Evolutionary conservation across 129 eudicot species (phyloP).

Genomic region (Helianthus annuus): DNA sequence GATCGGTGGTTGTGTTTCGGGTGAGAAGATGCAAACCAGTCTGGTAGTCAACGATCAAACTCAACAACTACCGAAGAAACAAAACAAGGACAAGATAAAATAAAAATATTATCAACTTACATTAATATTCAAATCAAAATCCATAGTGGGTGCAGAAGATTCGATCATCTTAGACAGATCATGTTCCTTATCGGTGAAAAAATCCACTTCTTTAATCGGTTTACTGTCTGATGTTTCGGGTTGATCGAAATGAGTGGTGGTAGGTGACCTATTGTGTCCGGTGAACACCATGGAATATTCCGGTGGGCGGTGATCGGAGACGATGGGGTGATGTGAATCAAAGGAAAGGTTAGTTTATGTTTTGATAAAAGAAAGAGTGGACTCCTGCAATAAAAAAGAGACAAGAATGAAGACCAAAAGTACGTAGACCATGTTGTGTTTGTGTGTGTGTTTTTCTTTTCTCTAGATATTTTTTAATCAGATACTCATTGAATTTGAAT

Average conservation of each 20-base stretch:
- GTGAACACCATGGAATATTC: background rate
- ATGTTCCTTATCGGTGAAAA: slow-evolving; percentile 44
- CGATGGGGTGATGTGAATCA: background rate
- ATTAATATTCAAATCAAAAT: slow-evolving; percentile 39
- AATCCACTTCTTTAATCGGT: slow-evolving; percentile 58
- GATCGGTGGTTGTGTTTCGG: slow-evolving; percentile 54
- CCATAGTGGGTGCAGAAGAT: background rate
- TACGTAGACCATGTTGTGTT: background rate
- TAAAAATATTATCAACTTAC: slow-evolving; percentile 33
- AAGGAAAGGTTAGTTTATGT: no score
- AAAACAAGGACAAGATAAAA: background rate
- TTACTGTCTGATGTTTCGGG: slow-evolving; percentile 27
- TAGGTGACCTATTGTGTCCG: slow-evolving; percentile 2
- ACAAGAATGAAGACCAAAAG: slow-evolving; percentile 2
- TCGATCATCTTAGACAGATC: slow-evolving; percentile 4
- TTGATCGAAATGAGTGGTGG: slow-evolving; percentile 34
- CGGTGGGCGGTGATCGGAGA: slow-evolving; percentile 3
- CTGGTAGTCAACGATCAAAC: slow-evolving; percentile 33
- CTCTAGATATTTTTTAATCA: background rate
- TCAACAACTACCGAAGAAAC: background rate
- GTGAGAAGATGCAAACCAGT: slow-evolving; percentile 66
- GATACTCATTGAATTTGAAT: background rate
- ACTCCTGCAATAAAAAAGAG: background rate
- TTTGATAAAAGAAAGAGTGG: no score
- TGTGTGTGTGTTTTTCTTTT: background rate